Conservation (phyloP, 768 basidiomycete species). For the Hypholoma fasciculare region DNA sequence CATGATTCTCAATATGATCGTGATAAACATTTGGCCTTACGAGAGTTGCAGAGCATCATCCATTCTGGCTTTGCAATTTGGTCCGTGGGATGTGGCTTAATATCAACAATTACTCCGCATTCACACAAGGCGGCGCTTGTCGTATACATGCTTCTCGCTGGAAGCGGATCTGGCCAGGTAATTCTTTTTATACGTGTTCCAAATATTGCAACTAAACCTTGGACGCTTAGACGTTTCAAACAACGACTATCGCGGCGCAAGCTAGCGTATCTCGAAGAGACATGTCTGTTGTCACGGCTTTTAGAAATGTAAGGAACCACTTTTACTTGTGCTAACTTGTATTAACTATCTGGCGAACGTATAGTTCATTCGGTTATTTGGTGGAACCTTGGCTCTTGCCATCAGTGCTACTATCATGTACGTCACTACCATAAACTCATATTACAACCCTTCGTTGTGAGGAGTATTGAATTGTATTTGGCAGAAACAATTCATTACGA, state of each 20-base stretch:
- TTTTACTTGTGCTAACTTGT: not conserved
- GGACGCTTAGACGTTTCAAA: slow-evolving; percentile 49
- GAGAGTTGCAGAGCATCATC: slow-evolving; percentile 46
- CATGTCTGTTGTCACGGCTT: slow-evolving; percentile 76
- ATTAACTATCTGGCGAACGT: not conserved
- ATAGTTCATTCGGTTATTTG: slow-evolving; percentile 68
- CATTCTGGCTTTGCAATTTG: slow-evolving; percentile 66
- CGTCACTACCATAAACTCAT: slow-evolving; percentile 5
- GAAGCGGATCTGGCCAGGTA: slow-evolving; percentile 61
- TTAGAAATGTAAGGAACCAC: slow-evolving; percentile 49
- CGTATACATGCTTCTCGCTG: slow-evolving; percentile 60
- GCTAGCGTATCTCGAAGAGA: slow-evolving; percentile 69
- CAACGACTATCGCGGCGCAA: slow-evolving; percentile 72
- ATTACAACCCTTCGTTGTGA: not conserved
- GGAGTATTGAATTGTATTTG: not conserved
- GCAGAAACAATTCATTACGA: slow-evolving; percentile 50
- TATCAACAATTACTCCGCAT: slow-evolving; percentile 59
- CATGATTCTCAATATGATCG: not conserved
- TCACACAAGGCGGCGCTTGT: slow-evolving; percentile 53
- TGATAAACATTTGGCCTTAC: not conserved
- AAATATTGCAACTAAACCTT: not conserved
- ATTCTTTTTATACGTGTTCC: slow-evolving; percentile 16
- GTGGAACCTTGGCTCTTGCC: slow-evolving; percentile 68
- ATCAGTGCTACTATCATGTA: slow-evolving; percentile 61
- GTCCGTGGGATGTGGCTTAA: slow-evolving; percentile 67